A percentile compares a stretch with the other conserved stretches of the same genome.
These are phyloP conservation scores for Sanghuangporus sanghuang DNA, from an alignment of 1,284 basidiomycete genomes.

Conservation along the genomic window DNA sequence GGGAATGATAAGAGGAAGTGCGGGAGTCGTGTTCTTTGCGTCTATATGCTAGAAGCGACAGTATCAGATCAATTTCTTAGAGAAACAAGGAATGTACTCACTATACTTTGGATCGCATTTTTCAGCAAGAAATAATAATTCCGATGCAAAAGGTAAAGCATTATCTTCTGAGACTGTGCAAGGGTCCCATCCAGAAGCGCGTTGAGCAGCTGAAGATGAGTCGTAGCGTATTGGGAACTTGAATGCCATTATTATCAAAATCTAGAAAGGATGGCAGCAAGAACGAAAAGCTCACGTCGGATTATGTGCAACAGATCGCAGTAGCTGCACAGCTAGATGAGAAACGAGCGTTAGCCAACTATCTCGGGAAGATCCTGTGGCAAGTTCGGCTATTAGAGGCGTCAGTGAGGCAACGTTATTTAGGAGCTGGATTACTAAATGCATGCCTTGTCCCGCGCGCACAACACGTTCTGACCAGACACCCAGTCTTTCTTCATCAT, in stretches of 20 bases:
- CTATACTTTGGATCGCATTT: conserved; percentile 18
- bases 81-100: conserved; percentile 9
- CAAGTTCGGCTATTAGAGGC: conserved; percentile 32
- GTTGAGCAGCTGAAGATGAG: conserved; percentile 39
- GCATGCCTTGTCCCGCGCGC: conserved; percentile 37
- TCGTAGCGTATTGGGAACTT: conserved; percentile 35
- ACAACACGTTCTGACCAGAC: conserved; percentile 46
- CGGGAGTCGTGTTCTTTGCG: conserved; percentile 14
- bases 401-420: conserved; percentile 1
- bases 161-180: conserved; percentile 27
- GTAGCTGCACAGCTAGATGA: conserved; percentile 41
- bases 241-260: not conserved
- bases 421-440: not conserved
- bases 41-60: conserved; percentile 10
- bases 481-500: conserved; percentile 47
- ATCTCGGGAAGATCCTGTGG: conserved; percentile 30
- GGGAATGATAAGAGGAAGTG: conserved; percentile 10
- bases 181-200: conserved; percentile 33
- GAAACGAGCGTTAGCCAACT: conserved; percentile 58
- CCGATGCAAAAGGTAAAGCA: conserved; percentile 37
- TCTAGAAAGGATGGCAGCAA: not conserved
- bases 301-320: conserved; percentile 42
- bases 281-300: conserved; percentile 39
- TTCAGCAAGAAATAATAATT: conserved; percentile 23
- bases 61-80: not conserved